Conservation (phyloP, 2,329 filamentous ascomycete genomes). For the Stenocarpella maydis region DNA sequence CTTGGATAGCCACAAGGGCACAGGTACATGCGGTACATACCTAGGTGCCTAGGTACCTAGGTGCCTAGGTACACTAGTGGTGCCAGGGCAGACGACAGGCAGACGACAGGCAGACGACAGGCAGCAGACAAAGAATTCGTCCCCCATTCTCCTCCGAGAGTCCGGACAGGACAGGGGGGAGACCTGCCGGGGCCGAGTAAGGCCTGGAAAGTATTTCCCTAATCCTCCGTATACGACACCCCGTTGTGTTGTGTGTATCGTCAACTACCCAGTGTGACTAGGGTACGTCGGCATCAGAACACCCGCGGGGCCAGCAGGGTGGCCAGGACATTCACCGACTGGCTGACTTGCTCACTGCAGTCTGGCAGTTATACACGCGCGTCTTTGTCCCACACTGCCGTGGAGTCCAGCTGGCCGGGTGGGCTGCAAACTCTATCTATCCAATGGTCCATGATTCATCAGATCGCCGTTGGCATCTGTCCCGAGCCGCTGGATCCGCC, state of each 20-base stretch:
- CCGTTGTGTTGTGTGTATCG: too few species aligned
- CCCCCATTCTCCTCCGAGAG: background rate
- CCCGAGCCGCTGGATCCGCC: slow-evolving; percentile 21
- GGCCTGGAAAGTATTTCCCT: background rate
- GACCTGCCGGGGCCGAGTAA: background rate
- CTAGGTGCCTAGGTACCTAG: too few species aligned
- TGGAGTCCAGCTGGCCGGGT: background rate
- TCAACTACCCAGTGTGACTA: too few species aligned
- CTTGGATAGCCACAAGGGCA: slow-evolving; percentile 20
- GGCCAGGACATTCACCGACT: too few species aligned
- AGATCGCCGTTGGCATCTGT: slow-evolving; percentile 16
- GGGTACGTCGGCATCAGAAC: too few species aligned
- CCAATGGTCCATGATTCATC: slow-evolving; percentile 23
- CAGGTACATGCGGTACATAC: too few species aligned
- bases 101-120: too few species aligned
- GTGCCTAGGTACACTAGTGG: too few species aligned
- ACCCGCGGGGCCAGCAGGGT: too few species aligned
- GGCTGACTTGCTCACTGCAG: too few species aligned
- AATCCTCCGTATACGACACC: too few species aligned
- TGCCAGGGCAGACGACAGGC: too few species aligned
- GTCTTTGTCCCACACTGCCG: background rate
- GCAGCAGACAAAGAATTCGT: background rate
- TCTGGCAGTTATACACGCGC: background rate
- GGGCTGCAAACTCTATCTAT: slow-evolving; percentile 12
- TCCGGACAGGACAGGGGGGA: background rate